Percentiles rank a stretch among this genome's conserved stretches.
phyloP scores from a whole-genome alignment of 2,329 filamentous ascomycete species.

The Xylaria sp. region DNA sequence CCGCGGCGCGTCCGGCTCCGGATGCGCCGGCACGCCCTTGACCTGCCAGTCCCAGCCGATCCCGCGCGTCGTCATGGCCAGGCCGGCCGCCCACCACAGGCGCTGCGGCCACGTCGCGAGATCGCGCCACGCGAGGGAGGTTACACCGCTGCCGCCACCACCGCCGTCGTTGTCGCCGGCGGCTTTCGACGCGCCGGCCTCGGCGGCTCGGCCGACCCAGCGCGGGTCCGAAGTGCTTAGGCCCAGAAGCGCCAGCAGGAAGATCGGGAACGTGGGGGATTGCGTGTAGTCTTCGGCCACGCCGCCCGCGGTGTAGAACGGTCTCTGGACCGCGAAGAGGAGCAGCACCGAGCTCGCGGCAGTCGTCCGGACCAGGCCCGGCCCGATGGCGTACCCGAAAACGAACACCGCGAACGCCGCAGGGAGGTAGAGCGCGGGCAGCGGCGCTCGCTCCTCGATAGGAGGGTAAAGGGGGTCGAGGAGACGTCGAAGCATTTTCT shows the following conservation, averaged over 20 bases:
- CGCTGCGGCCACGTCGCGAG: constrained; percentile 9
- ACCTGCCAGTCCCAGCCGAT: constrained; percentile 26
- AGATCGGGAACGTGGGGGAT: not conserved
- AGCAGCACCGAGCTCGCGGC: not conserved
- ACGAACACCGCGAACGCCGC: not conserved
- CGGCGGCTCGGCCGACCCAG: constrained; percentile 6
- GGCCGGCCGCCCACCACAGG: constrained; percentile 9
- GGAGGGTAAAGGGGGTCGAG: constrained; percentile 9
- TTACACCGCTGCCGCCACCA: too few relatives aligned
- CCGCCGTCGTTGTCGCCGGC: not conserved
- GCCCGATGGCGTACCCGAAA: constrained; percentile 8
- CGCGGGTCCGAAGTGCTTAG: constrained; percentile 5
- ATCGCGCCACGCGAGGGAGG: constrained; percentile 7
- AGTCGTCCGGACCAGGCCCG: not conserved
- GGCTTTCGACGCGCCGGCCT: too few relatives aligned
- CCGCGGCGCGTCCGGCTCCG: constrained; percentile 1
- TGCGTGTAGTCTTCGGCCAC: constrained; percentile 11
- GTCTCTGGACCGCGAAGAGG: constrained; percentile 1
- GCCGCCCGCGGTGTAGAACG: constrained; percentile 13
- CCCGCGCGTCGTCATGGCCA: constrained; percentile 12
- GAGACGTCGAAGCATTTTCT: constrained; percentile 7
- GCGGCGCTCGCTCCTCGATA: constrained; percentile 8
- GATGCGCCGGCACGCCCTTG: constrained; percentile 16
- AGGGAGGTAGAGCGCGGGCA: constrained; percentile 5
- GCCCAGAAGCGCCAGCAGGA: constrained; percentile 7